Evolutionary conservation across 2,329 filamentous ascomycete species (phyloP).

Genomic region (Chalaropsis thielavioides): DNA sequence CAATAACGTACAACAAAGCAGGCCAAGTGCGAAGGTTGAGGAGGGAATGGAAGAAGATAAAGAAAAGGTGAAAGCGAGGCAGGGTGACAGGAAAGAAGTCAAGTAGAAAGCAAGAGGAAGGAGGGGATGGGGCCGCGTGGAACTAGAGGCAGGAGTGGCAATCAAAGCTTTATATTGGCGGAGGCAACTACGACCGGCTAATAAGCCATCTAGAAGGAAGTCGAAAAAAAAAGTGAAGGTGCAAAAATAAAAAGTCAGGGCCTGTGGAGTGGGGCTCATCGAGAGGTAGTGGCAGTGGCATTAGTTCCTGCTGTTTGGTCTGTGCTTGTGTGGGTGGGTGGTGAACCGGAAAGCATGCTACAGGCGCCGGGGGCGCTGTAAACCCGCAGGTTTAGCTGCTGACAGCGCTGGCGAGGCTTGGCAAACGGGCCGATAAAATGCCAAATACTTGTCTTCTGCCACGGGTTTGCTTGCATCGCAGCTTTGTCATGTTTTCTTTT

Average conservation of each 20-base stretch:
- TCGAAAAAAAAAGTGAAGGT: not conserved
- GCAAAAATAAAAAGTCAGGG: conserved; percentile 16
- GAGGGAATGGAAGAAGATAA: not conserved
- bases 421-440: not conserved
- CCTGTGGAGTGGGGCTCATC: conserved; percentile 17
- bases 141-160: conserved; percentile 10
- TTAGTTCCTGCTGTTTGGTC: conserved; percentile 1
- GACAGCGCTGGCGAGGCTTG: not conserved
- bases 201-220: not conserved
- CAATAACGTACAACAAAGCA: not conserved
- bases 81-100: conserved; percentile 4
- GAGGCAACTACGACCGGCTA: not conserved
- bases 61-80: conserved; percentile 6
- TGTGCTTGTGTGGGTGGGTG: not conserved
- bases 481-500: not conserved
- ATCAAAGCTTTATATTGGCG: conserved; percentile 17
- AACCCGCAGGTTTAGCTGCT: not conserved
- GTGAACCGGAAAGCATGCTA: not conserved
- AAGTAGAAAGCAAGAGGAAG: not conserved
- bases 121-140: not conserved
- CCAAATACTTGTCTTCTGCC: not conserved
- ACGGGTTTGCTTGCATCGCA: not conserved
- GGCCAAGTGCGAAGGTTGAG: not conserved
- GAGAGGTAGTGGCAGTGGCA: not conserved
- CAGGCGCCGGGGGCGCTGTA: not conserved